Conservation (phyloP, 2,329 filamentous ascomycete species). For the Myotisia sp. region DNA sequence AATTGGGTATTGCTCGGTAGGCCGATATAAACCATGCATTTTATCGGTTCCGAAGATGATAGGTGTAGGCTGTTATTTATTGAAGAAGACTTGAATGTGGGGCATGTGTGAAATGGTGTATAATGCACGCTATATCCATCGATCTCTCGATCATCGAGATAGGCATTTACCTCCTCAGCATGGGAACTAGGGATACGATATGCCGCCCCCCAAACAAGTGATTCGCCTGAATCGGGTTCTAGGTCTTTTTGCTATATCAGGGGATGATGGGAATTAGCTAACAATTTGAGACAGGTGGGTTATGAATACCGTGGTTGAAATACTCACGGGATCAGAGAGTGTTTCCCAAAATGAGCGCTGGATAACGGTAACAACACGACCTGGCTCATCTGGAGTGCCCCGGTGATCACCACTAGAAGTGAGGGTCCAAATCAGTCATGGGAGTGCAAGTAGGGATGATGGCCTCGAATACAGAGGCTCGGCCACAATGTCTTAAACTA, state of each 20-base stretch:
- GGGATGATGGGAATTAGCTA: conserved; percentile 1
- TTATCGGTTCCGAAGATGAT: conserved; percentile 26
- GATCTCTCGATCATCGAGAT: conserved; percentile 92
- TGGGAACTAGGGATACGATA: conserved; percentile 64
- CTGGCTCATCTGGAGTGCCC: conserved; percentile 74
- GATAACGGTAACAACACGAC: conserved; percentile 86
- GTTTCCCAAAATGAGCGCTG: conserved; percentile 69
- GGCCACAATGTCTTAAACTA: no score
- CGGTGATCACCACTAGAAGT: conserved; percentile 71
- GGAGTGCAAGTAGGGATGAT: not conserved
- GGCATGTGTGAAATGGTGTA: conserved; percentile 61
- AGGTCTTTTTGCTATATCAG: conserved; percentile 20
- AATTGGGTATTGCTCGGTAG: conserved; percentile 90
- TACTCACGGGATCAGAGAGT: conserved; percentile 8
- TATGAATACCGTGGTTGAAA: not conserved
- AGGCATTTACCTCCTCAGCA: conserved; percentile 68
- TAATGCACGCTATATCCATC: conserved; percentile 94
- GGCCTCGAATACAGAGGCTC: no score
- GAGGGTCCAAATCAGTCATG: conserved; percentile 1
- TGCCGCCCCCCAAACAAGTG: conserved; percentile 72
- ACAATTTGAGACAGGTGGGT: no score
- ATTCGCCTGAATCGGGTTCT: conserved; percentile 19
- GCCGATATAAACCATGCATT: conserved; percentile 78
- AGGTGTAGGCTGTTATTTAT: conserved; percentile 8
- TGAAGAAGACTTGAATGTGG: conserved; percentile 31